Conservation (phyloP, 2,329 filamentous ascomycete species). For the Arachnopeziza araneosa region DNA sequence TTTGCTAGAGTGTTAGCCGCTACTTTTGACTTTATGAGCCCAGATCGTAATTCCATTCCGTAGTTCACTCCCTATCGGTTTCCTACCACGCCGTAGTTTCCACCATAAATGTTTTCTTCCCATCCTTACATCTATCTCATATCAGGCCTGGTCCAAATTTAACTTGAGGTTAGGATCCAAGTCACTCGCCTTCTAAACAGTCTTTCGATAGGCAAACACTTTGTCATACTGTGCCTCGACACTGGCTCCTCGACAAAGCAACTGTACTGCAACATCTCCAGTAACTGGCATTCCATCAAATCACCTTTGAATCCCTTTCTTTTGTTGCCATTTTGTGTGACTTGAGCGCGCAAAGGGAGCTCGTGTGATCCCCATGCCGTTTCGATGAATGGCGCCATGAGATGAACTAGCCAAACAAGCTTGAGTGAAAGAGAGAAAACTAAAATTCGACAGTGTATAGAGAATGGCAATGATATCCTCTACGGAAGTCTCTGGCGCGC, state of each 20-base stretch:
- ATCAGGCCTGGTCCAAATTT: background rate
- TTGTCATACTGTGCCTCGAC: constrained; percentile 40
- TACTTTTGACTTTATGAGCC: no score
- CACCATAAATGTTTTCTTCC: constrained; percentile 51
- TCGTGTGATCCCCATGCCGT: constrained; percentile 47
- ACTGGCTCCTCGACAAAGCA: constrained; percentile 49
- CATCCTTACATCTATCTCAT: constrained; percentile 49
- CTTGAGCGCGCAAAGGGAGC: constrained; percentile 45
- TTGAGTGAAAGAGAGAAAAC: background rate
- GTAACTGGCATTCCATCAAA: constrained; percentile 49
- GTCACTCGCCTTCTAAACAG: constrained; percentile 52
- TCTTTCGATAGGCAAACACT: constrained; percentile 52
- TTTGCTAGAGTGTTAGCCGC: no score
- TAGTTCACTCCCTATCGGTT: background rate
- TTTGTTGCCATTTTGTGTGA: constrained; percentile 32
- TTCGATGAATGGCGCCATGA: constrained; percentile 52
- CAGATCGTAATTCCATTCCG: no score
- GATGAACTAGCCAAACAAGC: background rate
- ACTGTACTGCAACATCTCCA: constrained; percentile 55
- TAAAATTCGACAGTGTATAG: background rate
- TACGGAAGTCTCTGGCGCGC: constrained; percentile 33
- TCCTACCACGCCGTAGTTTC: constrained; percentile 61
- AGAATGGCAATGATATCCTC: background rate
- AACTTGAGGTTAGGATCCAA: background rate
- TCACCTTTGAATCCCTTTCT: constrained; percentile 52